Evolutionary conservation across 345 rosid genomes (phyloP).

Genomic region (Viola odorata): DNA sequence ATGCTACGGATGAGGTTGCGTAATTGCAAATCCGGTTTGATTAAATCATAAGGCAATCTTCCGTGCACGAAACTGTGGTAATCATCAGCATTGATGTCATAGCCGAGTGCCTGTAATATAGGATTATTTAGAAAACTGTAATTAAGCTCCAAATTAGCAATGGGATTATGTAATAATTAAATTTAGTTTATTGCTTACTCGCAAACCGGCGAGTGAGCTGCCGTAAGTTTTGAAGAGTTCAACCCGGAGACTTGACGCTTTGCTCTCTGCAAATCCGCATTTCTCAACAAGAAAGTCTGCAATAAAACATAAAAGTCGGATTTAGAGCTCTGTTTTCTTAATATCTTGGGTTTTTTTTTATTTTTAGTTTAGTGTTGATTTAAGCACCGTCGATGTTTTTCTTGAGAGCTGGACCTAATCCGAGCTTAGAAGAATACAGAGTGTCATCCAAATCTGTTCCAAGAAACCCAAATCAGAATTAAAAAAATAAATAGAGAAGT

Average conservation of each 20-base stretch:
- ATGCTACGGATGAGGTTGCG: conserved; percentile 58
- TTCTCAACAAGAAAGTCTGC: conserved; percentile 71
- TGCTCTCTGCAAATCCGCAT: conserved; percentile 50
- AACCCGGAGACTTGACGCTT: conserved; percentile 60
- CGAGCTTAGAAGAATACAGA: conserved; percentile 61
- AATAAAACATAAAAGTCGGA: background rate
- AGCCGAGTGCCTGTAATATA: conserved; percentile 57
- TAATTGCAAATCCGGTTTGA: conserved; percentile 59
- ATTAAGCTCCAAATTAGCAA: no score
- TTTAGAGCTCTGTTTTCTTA: no score
- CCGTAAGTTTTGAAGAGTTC: conserved; percentile 83
- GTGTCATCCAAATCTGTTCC: conserved; percentile 90
- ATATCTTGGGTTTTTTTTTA: no score
- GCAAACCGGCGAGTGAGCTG: conserved; percentile 89
- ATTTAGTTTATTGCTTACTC: conserved; percentile 31
- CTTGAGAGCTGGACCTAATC: conserved; percentile 64
- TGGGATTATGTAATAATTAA: no score
- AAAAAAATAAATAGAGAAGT: conserved; percentile 4
- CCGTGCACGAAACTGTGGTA: conserved; percentile 98
- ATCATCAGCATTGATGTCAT: conserved; percentile 71
- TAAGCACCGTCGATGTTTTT: conserved; percentile 72
- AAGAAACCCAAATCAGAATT: background rate
- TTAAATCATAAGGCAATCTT: conserved; percentile 76
- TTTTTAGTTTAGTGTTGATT: no score
- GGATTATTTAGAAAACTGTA: no score